A percentile compares a stretch with the other conserved stretches of the same genome.
phyloP scores from a whole-genome alignment of 805 yeast genomes.

The Lipomyces yamadae region DNA sequence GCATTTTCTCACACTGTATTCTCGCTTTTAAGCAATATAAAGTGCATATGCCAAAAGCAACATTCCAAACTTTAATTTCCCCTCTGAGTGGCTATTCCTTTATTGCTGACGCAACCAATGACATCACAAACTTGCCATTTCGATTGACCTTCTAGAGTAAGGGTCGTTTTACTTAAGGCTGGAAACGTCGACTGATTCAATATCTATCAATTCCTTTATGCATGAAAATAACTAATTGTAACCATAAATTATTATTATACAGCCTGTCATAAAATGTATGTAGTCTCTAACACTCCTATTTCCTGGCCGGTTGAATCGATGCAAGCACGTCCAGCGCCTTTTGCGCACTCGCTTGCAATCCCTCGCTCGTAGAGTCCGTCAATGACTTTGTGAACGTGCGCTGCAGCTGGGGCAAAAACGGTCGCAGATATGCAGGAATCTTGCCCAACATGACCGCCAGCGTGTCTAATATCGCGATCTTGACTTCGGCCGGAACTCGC shows the following conservation, averaged over 20 bases:
- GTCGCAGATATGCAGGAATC: conserved; percentile 89
- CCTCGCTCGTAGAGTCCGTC: conserved; percentile 73
- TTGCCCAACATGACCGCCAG: conserved; percentile 75
- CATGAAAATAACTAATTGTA: not conserved
- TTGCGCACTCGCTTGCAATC: conserved; percentile 80
- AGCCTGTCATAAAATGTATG: not conserved
- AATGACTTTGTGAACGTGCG: conserved; percentile 93
- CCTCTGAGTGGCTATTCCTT: too few relatives aligned
- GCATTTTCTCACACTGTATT: too few relatives aligned
- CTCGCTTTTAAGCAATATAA: too few relatives aligned
- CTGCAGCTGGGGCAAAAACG: conserved; percentile 96
- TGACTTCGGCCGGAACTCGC: conserved; percentile 85
- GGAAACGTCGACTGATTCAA: not conserved
- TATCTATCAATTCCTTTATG: not conserved
- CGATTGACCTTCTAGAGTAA: too few relatives aligned
- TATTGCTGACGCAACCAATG: too few relatives aligned
- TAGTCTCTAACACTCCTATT: not conserved
- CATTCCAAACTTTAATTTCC: too few relatives aligned
- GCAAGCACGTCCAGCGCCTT: conserved; percentile 78
- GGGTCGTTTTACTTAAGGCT: not conserved
- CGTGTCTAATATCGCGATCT: conserved; percentile 90
- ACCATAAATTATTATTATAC: not conserved
- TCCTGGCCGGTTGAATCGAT: conserved; percentile 21
- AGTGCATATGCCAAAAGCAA: too few relatives aligned
- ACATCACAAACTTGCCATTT: too few relatives aligned